A percentile compares a stretch with the other conserved stretches of the same genome.
phyloP scores from a whole-genome alignment of 1,284 basidiomycete species.

The Apiotrichum sp. region DNA sequence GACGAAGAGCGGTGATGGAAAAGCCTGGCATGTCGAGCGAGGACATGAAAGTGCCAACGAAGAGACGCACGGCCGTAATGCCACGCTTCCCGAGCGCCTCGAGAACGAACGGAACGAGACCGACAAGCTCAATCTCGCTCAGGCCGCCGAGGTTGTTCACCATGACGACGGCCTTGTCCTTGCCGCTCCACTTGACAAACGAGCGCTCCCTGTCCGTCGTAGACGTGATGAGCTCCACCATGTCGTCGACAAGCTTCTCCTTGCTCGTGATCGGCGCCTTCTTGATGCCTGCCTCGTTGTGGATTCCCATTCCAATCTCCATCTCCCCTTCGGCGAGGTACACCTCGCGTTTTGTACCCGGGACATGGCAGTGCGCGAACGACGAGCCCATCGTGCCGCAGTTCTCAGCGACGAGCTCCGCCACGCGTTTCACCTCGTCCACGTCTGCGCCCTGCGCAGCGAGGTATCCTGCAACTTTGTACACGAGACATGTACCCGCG shows the following conservation, averaged over 20 bases:
- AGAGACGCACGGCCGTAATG: conserved; percentile 58
- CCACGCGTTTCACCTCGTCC: conserved; percentile 65
- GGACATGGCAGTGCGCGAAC: conserved; percentile 76
- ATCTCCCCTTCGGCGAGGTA: conserved; percentile 53
- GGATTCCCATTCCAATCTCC: conserved; percentile 77
- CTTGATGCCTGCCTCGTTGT: conserved; percentile 82
- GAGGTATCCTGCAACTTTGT: conserved; percentile 83
- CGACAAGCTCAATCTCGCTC: conserved; percentile 76
- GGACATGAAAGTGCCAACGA: conserved; percentile 81
- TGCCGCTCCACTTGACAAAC: conserved; percentile 69
- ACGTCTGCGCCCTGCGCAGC: conserved; percentile 65
- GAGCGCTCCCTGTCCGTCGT: conserved; percentile 74
- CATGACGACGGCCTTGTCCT: conserved; percentile 54
- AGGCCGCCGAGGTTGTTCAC: conserved; percentile 63
- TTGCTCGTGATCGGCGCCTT: conserved; percentile 59
- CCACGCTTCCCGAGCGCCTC: conserved; percentile 55
- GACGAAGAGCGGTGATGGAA: conserved; percentile 75
- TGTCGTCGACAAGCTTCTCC: conserved; percentile 61
- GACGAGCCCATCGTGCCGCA: conserved; percentile 78
- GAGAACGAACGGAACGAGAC: conserved; percentile 48
- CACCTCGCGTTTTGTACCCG: conserved; percentile 10
- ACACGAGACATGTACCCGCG: conserved; percentile 81
- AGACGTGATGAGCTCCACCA: conserved; percentile 67
- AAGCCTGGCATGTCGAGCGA: conserved; percentile 94
- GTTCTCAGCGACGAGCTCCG: conserved; percentile 61